phyloP scores from a whole-genome alignment of 768 basidiomycete genomes.

The Tricholoma flavovirens region DNA sequence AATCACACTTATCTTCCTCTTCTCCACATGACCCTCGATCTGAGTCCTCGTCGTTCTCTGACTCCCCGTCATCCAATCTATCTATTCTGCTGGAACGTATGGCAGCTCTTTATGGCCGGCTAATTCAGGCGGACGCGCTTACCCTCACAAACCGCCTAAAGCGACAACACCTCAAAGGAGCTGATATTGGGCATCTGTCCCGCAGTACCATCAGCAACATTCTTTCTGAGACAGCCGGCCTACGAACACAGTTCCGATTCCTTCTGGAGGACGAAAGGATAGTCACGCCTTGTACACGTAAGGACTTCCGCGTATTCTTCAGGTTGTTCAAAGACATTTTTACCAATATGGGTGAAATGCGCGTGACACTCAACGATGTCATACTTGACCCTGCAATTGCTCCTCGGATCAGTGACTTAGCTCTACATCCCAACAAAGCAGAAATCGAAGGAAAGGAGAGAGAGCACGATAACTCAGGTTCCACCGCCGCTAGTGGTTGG shows the following conservation, averaged over 20 bases:
- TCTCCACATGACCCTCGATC: constrained; percentile 57
- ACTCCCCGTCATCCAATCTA: constrained; percentile 48
- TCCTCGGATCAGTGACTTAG: constrained; percentile 60
- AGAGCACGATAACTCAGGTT: constrained; percentile 23
- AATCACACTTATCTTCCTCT: constrained; percentile 35
- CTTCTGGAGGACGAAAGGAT: constrained; percentile 72
- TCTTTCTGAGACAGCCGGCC: constrained; percentile 56
- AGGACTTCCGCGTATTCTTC: constrained; percentile 78
- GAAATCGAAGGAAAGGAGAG: constrained; percentile 34
- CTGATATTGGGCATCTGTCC: constrained; percentile 84
- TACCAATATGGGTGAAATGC: constrained; percentile 73
- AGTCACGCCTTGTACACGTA: constrained; percentile 57
- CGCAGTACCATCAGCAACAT: constrained; percentile 74
- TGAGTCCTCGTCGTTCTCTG: constrained; percentile 67
- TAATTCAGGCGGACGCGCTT: constrained; percentile 76
- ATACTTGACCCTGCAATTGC: constrained; percentile 84
- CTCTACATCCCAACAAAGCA: constrained; percentile 53
- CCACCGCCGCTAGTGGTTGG: constrained; percentile 51
- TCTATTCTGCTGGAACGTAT: constrained; percentile 60
- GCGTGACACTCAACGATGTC: constrained; percentile 81
- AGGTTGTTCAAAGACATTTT: constrained; percentile 84
- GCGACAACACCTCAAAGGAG: constrained; percentile 80
- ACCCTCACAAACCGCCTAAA: constrained; percentile 87
- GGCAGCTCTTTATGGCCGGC: constrained; percentile 43
- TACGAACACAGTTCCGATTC: constrained; percentile 71